A percentile compares a stretch with the other conserved stretches of the same genome.
These are phyloP conservation scores for Irpex sp. DNA, from an alignment of 1,284 basidiomycete genomes.

Conservation along the genomic window DNA sequence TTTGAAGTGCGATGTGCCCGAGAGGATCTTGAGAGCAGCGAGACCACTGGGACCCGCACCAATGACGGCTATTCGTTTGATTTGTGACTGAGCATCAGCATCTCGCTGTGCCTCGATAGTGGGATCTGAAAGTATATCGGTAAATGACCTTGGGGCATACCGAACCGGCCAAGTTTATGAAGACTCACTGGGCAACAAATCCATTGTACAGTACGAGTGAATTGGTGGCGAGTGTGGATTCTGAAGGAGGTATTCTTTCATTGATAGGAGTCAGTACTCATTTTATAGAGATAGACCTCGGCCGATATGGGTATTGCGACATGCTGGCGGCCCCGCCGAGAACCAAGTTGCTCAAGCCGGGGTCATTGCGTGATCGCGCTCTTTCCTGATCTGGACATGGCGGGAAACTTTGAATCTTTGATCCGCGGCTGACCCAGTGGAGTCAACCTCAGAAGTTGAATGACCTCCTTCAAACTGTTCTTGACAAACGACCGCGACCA, in stretches of 20 bases:
- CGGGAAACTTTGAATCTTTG: too few relatives aligned
- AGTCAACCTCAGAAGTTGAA: too few relatives aligned
- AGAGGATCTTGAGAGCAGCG: slow-evolving; percentile 58
- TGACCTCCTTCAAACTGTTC: neutral
- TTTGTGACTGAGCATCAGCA: neutral
- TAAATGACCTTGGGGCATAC: too few relatives aligned
- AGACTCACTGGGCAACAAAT: slow-evolving; percentile 4
- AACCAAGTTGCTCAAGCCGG: neutral
- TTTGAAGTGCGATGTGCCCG: slow-evolving; percentile 54
- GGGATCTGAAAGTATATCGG: neutral
- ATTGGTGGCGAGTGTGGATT: neutral
- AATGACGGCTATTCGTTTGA: slow-evolving; percentile 54
- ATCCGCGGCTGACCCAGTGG: too few relatives aligned
- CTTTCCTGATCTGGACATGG: neutral
- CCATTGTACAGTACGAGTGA: neutral
- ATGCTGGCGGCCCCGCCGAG: neutral
- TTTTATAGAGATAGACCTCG: neutral
- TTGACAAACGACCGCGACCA: neutral
- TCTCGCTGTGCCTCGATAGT: slow-evolving; percentile 3
- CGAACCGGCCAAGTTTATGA: neutral
- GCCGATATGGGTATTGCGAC: neutral
- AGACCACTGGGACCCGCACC: slow-evolving; percentile 70
- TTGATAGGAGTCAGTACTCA: neutral
- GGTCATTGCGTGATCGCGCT: neutral
- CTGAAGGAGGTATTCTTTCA: neutral